A percentile compares a stretch with the other conserved stretches of the same genome.
These are phyloP conservation scores for Aureobasidium lini DNA, from an alignment of 2,329 filamentous ascomycete genomes.

Conservation along the genomic window DNA sequence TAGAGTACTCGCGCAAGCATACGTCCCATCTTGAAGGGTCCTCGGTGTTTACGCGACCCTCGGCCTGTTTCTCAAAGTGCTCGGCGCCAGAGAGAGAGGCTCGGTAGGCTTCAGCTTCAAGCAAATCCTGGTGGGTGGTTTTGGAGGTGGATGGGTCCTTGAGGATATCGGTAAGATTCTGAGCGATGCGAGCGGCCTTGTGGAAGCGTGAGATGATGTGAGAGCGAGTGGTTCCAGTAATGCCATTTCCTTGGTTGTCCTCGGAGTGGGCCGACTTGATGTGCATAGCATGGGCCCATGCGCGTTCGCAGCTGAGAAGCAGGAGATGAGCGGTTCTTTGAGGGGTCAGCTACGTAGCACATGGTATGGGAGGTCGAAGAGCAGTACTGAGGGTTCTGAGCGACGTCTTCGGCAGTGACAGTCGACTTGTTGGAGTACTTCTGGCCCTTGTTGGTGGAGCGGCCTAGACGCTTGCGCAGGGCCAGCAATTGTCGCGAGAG, in stretches of 20 bases:
- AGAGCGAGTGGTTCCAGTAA: constrained; percentile 69
- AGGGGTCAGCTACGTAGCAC: neutral
- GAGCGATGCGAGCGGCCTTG: constrained; percentile 68
- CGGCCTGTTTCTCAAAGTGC: constrained; percentile 74
- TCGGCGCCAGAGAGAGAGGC: constrained; percentile 68
- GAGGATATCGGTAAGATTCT: constrained; percentile 59
- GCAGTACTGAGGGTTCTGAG: constrained; percentile 65
- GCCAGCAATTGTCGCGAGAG: constrained; percentile 75
- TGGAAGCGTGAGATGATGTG: constrained; percentile 83
- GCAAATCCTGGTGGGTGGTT: constrained; percentile 61
- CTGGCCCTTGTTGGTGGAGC: constrained; percentile 74
- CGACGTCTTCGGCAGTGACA: constrained; percentile 68
- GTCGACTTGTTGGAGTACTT: constrained; percentile 70
- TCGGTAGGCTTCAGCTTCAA: constrained; percentile 82
- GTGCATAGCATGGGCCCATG: constrained; percentile 93
- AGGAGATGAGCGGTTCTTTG: constrained; percentile 68
- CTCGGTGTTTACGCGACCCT: constrained; percentile 32
- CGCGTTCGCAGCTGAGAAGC: constrained; percentile 78
- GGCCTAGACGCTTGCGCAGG: constrained; percentile 75
- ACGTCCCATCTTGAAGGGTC: constrained; percentile 58
- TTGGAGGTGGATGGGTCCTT: constrained; percentile 55
- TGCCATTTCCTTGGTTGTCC: constrained; percentile 63
- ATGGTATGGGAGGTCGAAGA: neutral
- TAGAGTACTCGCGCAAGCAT: constrained; percentile 68
- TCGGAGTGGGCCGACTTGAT: constrained; percentile 78